Conservation (phyloP, 1,284 basidiomycete genomes). For the Ustilago shanxiensis region DNA sequence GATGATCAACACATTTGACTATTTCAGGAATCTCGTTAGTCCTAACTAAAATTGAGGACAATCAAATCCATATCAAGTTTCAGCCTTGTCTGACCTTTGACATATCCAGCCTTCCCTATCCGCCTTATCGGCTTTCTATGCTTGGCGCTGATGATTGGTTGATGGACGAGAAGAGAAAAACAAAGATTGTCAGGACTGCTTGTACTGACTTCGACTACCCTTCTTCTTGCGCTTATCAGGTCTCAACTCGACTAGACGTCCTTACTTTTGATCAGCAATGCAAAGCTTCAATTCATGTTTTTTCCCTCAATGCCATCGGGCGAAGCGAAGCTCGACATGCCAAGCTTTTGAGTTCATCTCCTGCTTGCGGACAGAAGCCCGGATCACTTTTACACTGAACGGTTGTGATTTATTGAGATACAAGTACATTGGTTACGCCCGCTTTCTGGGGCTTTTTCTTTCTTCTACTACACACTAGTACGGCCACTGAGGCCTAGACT, state of each 20-base stretch:
- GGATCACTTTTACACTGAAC: too few relatives aligned
- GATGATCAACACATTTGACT: conserved; percentile 56
- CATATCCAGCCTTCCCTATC: background rate
- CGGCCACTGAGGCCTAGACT: conserved; percentile 13
- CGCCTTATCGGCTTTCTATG: background rate
- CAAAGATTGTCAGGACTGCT: background rate
- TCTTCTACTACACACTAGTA: conserved; percentile 12
- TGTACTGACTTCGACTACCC: background rate
- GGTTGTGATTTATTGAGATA: conserved; percentile 13
- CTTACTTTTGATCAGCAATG: too few relatives aligned
- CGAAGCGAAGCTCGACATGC: too few relatives aligned
- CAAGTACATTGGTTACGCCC: conserved; percentile 20
- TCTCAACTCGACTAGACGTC: background rate
- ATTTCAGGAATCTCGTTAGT: conserved; percentile 57
- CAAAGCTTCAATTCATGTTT: too few relatives aligned
- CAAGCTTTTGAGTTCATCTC: too few relatives aligned
- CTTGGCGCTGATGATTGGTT: background rate
- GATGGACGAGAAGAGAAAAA: background rate
- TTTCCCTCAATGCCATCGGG: too few relatives aligned
- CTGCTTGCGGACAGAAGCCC: too few relatives aligned
- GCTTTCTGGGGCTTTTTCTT: background rate
- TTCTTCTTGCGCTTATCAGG: conserved; percentile 2
- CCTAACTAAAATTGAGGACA: conserved; percentile 49
- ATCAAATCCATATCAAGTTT: conserved; percentile 58
- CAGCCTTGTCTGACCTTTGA: conserved; percentile 52